Evolutionary conservation across 1,139 yeast genomes (phyloP), one percentile per base, ranked within the genome.

Genomic region (Meyerozyma elateridarum): DNA sequence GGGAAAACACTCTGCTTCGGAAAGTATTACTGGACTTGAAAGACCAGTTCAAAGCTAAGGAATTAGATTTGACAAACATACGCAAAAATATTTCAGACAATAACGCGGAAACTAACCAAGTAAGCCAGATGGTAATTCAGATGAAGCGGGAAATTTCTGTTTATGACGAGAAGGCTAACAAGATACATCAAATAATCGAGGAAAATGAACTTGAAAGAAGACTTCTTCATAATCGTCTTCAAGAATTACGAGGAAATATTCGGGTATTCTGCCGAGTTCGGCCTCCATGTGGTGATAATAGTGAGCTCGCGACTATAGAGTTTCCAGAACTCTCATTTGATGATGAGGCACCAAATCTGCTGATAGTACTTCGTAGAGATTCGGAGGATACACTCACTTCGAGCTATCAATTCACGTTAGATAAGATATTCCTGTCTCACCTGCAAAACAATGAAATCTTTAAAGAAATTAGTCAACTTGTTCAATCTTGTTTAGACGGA

Each of bases 401-500:
- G 17, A 33, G 22, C 34, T 66, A 72, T 42, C 56, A 52, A 18
- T 89, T 85, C 51, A 66, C 68, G 30, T 91, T 89, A 54, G 98
- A 91, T 59, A 77, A 77, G 41, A 81, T 91, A 1, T 91, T 91
- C 47, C 69, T 66, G 27, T 73, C 75, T 25, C 41, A 46, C 1
- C 58, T 72, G 11, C 49, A 70, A 1, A 91, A 91, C 51, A 48
- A 49, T 2, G 79, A 73, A 18, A 74, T 93, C 0, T 91, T 88
- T 56, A 82, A 76, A 25, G 98, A 91, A 48, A 74, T 89, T 1
- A 80, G 94, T 1, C 95, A 89, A 52, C 59, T 89, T 19, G 81
- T 91, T 2, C 96, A 88, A 54, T 83, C 95, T 35, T 85, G 94
- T 0, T 56, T 91, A 19, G 96, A 91, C 59, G 98, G 98, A 0